Conservation (phyloP, 495 filamentous ascomycete species). For the Coniosporium apollinis region DNA sequence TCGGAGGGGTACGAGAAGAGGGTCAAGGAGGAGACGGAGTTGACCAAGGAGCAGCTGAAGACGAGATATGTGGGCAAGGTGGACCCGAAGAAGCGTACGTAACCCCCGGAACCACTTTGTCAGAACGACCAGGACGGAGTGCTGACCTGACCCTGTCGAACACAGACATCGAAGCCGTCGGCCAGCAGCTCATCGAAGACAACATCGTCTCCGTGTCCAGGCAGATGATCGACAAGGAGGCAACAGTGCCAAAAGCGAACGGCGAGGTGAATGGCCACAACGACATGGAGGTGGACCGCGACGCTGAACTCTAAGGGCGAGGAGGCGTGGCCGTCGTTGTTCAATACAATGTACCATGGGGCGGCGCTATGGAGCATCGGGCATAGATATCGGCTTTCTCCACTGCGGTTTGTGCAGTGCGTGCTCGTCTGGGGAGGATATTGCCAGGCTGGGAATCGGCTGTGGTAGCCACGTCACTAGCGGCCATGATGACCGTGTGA, state of each 20-base stretch:
- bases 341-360: too few relatives aligned
- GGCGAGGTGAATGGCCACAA: conserved; percentile 31
- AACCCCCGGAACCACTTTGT: conserved; percentile 1
- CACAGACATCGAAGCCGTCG: conserved; percentile 77
- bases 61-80: conserved; percentile 98
- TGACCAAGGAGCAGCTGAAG: conserved; percentile 95
- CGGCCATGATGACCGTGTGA: too few relatives aligned
- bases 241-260: conserved; percentile 43
- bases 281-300: conserved; percentile 37
- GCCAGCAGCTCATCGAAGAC: conserved; percentile 91
- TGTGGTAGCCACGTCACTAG: too few relatives aligned
- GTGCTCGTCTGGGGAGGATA: too few relatives aligned
- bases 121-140: not conserved
- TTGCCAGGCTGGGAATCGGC: too few relatives aligned
- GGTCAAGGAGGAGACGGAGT: conserved; percentile 92
- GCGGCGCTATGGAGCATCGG: too few relatives aligned
- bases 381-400: too few relatives aligned
- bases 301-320: conserved; percentile 41
- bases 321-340: too few relatives aligned
- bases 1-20: conserved; percentile 97
- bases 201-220: conserved; percentile 93
- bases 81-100: conserved; percentile 90
- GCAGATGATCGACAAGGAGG: conserved; percentile 99
- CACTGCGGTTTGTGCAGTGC: too few relatives aligned
- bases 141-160: conserved; percentile 13